phyloP scores from a whole-genome alignment of 2,329 filamentous ascomycete species.

The Calonectria honghensis region DNA sequence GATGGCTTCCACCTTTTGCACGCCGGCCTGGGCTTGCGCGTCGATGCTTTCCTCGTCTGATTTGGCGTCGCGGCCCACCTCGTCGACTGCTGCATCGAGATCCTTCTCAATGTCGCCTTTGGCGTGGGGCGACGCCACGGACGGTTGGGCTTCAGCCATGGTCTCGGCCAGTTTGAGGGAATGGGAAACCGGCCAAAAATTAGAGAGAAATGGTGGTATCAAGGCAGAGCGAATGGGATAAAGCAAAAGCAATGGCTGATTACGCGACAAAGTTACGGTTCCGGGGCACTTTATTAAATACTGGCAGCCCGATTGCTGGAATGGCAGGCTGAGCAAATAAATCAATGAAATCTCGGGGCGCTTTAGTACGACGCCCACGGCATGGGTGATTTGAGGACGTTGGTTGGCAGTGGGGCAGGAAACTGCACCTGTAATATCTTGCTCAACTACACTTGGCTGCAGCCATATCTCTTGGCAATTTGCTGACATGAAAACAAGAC shows the following conservation, averaged over 20 bases:
- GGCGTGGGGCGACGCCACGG: not conserved
- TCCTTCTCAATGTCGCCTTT: constrained; percentile 10
- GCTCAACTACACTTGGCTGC: not conserved
- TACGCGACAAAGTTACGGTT: not conserved
- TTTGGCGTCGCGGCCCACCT: constrained; percentile 17
- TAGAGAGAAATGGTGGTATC: not conserved
- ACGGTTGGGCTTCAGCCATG: constrained; percentile 19
- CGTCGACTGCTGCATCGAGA: not conserved
- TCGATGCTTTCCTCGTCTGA: constrained; percentile 3
- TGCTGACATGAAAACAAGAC: not conserved
- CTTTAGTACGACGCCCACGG: not conserved
- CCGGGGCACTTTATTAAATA: constrained; percentile 2
- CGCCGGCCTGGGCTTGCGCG: constrained; percentile 56
- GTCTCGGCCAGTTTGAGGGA: not conserved
- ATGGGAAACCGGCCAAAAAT: not conserved
- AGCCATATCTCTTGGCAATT: not conserved
- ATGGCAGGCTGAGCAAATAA: constrained; percentile 21
- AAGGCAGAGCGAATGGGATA: not conserved
- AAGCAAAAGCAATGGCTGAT: not conserved
- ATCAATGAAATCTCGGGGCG: not conserved
- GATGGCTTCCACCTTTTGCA: constrained; percentile 63
- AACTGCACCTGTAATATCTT: constrained; percentile 9
- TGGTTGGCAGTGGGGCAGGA: not conserved
- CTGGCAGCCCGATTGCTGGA: not conserved
- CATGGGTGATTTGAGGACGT: constrained; percentile 7